Evolutionary conservation across 2,329 filamentous ascomycete genomes (phyloP), one percentile per base, ranked within the genome.

Genomic region (Zalaria obscura): DNA sequence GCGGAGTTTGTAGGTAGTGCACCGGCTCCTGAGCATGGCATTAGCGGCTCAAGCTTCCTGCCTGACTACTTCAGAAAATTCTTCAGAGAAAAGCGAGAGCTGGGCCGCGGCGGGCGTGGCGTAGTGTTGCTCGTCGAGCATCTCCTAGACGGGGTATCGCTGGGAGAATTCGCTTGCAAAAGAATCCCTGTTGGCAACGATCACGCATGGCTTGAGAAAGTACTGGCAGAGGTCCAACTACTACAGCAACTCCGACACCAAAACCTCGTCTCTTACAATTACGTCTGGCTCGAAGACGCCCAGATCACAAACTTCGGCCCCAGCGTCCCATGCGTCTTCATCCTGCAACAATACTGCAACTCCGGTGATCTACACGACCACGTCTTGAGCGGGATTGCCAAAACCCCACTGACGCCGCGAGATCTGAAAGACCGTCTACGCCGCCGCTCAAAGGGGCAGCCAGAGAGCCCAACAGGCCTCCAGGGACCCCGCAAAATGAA

Each of bases 281-380:
- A 96, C 62, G 91, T 94, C 28, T 98, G 91, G 91, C 72, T 98
- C 10, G 89, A 98, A 59, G 83, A 95, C 58, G 80, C 82, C 40
- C 76, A 82, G 50, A 75, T 93, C 40, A 89, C 75, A 47, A 80
- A 52, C 5, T 98, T 98, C 58, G 83, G 87, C 0, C 91, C 93
- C 0, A 86, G 78, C 41, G 87, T 98, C 1, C 87, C 87, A 7
- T 96, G 89, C 54, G 87, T 89, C 4, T 98, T 94, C 58, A 98
- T 98, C 43, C 71, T 98, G 5, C 91, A 98, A 57, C 88, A 98
- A 56, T 98, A 94, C 54, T 98, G 93, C 65, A 96, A 98, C 57
- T 73, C 80, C 1, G 91, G 91, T 10, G 91, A 98, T 56, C 69
- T 98, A 11, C 80, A 94, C 45, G 78, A 82, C 48, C 93, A 93